Evolutionary conservation across 2,329 filamentous ascomycete genomes (phyloP).

Genomic region (Chrysoporthe cubensis): DNA sequence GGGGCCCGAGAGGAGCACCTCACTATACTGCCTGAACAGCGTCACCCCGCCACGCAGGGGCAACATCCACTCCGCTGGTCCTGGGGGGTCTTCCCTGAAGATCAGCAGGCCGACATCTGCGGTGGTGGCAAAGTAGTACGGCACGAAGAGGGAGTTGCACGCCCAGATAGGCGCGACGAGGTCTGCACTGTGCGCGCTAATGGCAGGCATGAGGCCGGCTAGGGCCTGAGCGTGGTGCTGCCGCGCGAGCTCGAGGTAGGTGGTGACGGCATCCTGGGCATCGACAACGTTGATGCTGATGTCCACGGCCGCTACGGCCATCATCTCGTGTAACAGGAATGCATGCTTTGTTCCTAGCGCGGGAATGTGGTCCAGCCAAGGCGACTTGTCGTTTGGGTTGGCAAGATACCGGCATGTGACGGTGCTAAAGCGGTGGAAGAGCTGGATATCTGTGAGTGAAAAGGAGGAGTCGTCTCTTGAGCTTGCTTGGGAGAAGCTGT

Average conservation of each 20-base stretch:
- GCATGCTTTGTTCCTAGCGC: conserved; percentile 32
- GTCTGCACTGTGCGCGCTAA: conserved; percentile 24
- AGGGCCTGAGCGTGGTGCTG: conserved; percentile 34
- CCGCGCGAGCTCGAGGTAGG: conserved; percentile 29
- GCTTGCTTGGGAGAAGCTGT: not conserved
- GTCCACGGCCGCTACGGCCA: conserved; percentile 34
- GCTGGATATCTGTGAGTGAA: conserved; percentile 30
- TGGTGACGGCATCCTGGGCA: not conserved
- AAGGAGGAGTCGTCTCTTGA: conserved; percentile 27
- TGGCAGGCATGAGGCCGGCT: conserved; percentile 31
- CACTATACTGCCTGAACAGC: conserved; percentile 22
- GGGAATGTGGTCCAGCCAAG: conserved; percentile 31
- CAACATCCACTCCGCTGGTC: conserved; percentile 34
- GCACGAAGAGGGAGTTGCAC: conserved; percentile 34
- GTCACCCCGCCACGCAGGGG: conserved; percentile 33
- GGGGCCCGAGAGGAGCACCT: conserved; percentile 24
- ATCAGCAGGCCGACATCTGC: conserved; percentile 32
- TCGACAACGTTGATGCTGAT: conserved; percentile 25
- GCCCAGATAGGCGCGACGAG: conserved; percentile 33
- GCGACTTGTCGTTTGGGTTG: conserved; percentile 26
- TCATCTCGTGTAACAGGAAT: conserved; percentile 34
- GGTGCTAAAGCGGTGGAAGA: conserved; percentile 34
- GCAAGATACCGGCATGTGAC: conserved; percentile 30
- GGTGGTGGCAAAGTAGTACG: conserved; percentile 33
- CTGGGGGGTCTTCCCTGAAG: conserved; percentile 31